A percentile compares a stretch with the other conserved stretches of the same genome.
Conservation (phyloP, 106 monocot genomes). For the Dendrobium catenatum region DNA sequence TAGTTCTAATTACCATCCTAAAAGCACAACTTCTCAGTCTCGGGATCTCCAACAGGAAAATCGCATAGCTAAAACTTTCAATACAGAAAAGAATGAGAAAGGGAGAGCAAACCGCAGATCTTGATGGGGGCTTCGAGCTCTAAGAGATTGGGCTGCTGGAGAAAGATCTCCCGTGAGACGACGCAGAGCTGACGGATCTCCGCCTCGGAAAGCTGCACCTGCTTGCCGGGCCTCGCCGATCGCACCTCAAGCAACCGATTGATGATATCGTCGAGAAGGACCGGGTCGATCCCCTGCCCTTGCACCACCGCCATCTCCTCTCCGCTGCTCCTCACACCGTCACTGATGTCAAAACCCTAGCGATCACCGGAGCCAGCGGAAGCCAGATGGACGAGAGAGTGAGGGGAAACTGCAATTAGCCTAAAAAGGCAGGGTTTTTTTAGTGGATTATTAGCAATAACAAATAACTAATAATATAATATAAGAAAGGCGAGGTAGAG, state of each 20-base stretch:
- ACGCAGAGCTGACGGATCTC: constrained; percentile 51
- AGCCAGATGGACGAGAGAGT: background rate
- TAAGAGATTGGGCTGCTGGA: constrained; percentile 42
- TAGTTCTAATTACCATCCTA: background rate
- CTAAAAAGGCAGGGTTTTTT: background rate
- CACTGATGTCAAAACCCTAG: constrained; percentile 1
- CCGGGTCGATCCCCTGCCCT: constrained; percentile 29
- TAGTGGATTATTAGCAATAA: background rate
- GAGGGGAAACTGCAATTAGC: background rate
- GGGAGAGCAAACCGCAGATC: constrained; percentile 39
- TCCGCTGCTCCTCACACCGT: constrained; percentile 3
- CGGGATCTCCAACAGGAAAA: background rate
- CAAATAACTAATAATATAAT: background rate
- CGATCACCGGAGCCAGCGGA: background rate
- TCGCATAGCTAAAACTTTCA: background rate
- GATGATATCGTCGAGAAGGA: constrained; percentile 46
- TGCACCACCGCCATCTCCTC: constrained; percentile 13
- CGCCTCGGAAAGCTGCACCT: constrained; percentile 49
- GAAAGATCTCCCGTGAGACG: constrained; percentile 51
- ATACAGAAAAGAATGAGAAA: background rate
- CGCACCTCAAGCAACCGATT: constrained; percentile 43
- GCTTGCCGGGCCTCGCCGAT: constrained; percentile 36
- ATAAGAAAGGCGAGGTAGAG: background rate
- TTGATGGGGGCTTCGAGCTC: constrained; percentile 66
- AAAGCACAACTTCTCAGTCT: background rate